Base-by-base conservation (phyloP, 2,329 filamentous ascomycete species). In the Zymoseptoria ardabiliae region DNA sequence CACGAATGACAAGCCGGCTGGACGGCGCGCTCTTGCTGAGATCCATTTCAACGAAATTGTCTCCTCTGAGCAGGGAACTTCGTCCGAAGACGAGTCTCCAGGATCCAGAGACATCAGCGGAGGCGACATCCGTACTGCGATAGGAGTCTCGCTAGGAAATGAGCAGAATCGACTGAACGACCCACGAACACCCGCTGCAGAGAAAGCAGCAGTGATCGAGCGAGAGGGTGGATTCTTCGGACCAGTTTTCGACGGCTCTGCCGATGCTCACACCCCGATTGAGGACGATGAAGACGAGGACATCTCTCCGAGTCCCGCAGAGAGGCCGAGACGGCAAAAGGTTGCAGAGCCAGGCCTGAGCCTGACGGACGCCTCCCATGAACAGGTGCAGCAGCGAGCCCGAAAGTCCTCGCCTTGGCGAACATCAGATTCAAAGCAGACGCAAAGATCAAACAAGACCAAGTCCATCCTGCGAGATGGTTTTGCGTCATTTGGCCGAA, bases 61-160 rank as follows among this genome's bases (percentile, higher is more conserved):
- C 53, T 71, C 74, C 57, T 68, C 72, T 56, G 62, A 74, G 53
- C 55, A 61, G 19, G 74, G 72, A 54, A 76, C 75, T n/a, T 77
- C 77, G 5, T 79, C 77, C 55, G 77, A 78, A 23, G 77, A 74
- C 52, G 71, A 79, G 54, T 69, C 61, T 53, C 70, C 69, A 4
- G 63, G 63, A 10, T 51, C 45, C 58, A 71, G 56, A 66, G 70
- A 56, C 65, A 71, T 67, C 11, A 61, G 63, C n/a, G 55, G 59
- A 19, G 74, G 77, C 54, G 74, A 77, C 61, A 75, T 71, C 17
- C 72, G 75, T 56, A 75, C 72, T 11, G 75, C 83, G 35, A 76
- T 86, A 64, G 83, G 82, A 2, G 76, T 86, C 66, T 85, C 83
- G 68, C 84, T 86, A 62, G 77, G 82, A 60, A 77, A 76, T 48